Base-by-base conservation (phyloP, 768 basidiomycete genomes). In the Lentinula edodes region DNA sequence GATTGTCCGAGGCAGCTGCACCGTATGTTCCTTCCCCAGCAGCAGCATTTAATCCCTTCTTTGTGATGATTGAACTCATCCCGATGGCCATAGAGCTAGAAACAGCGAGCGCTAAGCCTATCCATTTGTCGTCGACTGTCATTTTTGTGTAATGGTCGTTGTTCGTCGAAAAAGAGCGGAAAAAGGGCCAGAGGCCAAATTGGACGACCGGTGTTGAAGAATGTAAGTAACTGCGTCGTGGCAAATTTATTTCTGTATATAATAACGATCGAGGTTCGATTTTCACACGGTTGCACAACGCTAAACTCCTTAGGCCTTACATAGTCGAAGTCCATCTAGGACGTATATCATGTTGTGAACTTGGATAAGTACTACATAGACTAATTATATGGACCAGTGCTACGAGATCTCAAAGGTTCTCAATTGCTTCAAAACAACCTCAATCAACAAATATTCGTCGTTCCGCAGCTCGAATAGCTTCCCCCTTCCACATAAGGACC, bases 51-150 rank as follows among this genome's bases (percentile, higher is more conserved):
- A 98, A 76, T 23, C 96, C 96, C 96, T 97, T 98, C 85, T 99
- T 99, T 16, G 96, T 99, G 71, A 99, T 96, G 71, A 99, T 97
- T 73, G 95, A 97, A 74, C 94, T 96, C 42, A 90, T 91, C 54
- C 97, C 96, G 66, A 98, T 98, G 62, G 90, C 87, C 28, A 91
- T 70, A 12, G 91, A 90, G 66, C 93, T 85, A 18, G 88, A 86
- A 53, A 98, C 75, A 58, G 97, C 95, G 60, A 99, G 85, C 28
- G 85, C 83, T 57, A 99, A 83, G 36, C 97, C 97, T 53, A 98
- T 93, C 72, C 94, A 96, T 78, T 95, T 97, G 77, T 97, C 96
- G 68, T 97, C 93, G 28, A 93, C 77, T 87, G 90, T 89, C 53
- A 59, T 55, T 57, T 23, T 57, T 28, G 13, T 36, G 32, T 38